phyloP scores from a whole-genome alignment of 163 green algal genomes.

The Smithsoniella earleae region DNA sequence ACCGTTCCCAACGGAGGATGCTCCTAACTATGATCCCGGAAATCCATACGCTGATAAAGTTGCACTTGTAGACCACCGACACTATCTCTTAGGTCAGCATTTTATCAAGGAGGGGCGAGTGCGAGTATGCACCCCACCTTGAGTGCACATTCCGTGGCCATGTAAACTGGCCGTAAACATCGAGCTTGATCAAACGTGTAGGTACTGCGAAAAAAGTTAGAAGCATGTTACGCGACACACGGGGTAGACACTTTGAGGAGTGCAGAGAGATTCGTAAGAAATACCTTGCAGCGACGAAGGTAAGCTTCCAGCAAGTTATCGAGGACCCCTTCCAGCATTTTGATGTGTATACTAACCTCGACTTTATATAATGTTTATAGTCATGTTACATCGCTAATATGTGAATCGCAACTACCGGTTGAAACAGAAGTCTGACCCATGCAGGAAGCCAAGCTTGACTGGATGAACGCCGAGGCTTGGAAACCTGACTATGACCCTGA shows the following conservation, averaged over 20 bases:
- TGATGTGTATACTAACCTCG: no score
- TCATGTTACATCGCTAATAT: no score
- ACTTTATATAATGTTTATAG: no score
- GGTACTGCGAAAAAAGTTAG: constrained; percentile 11
- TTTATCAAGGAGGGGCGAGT: constrained; percentile 20
- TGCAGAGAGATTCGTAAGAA: constrained; percentile 29
- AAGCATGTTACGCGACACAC: constrained; percentile 20
- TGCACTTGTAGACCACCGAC: constrained; percentile 1
- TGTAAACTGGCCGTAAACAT: no score
- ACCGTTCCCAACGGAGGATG: constrained; percentile 21
- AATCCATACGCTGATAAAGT: constrained; percentile 23
- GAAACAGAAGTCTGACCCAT: not conserved
- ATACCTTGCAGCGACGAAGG: constrained; percentile 13
- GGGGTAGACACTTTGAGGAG: constrained; percentile 29
- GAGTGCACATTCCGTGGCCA: no score
- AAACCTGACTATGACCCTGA: not conserved
- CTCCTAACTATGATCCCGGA: constrained; percentile 28
- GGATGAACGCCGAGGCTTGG: not conserved
- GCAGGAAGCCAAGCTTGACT: not conserved
- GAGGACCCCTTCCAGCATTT: no score
- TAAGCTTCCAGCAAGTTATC: no score
- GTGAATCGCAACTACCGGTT: no score
- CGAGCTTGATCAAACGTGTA: no score
- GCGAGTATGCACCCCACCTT: not conserved
- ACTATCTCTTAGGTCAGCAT: constrained; percentile 15